A percentile compares a stretch with the other conserved stretches of the same genome.
These are phyloP conservation scores for Begonia masoniana DNA, from an alignment of 306 rosid genomes.

Conservation along the genomic window DNA sequence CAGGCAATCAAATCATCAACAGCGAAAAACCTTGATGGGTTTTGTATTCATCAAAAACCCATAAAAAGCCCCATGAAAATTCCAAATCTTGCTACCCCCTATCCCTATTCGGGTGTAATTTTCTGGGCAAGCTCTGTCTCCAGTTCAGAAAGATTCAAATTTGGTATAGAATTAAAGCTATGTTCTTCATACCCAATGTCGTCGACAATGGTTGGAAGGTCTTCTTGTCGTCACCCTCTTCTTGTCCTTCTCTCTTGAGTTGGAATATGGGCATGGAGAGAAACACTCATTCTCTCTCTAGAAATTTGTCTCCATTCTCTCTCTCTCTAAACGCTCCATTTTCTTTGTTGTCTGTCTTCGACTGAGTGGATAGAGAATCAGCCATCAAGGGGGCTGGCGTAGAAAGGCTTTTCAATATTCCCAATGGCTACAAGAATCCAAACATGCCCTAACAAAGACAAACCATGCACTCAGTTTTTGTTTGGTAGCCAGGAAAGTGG, in stretches of 20 bases:
- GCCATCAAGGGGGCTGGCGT: conserved; percentile 13
- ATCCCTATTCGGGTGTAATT: neutral
- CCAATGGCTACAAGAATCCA: conserved; percentile 31
- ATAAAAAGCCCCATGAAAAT: conserved; percentile 24
- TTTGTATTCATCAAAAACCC: conserved; percentile 26
- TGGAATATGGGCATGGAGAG: conserved; percentile 49
- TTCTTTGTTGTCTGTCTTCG: conserved; percentile 33
- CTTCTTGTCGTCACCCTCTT: conserved; percentile 53
- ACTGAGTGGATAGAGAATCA: conserved; percentile 45
- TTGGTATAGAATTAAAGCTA: conserved; percentile 16
- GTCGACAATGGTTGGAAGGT: conserved; percentile 60
- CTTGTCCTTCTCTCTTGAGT: conserved; percentile 38
- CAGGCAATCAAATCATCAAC: neutral
- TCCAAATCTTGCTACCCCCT: conserved; percentile 23
- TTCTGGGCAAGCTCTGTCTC: conserved; percentile 13
- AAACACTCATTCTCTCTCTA: conserved; percentile 13
- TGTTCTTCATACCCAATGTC: conserved; percentile 39
- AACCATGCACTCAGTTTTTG: conserved; percentile 27
- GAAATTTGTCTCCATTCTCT: neutral
- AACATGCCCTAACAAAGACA: conserved; percentile 58
- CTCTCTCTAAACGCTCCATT: conserved; percentile 7
- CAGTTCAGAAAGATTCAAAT: neutral
- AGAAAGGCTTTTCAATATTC: conserved; percentile 27
- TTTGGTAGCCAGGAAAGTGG: conserved; percentile 31
- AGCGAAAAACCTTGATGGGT: conserved; percentile 32